Evolutionary conservation across 2,329 filamentous ascomycete genomes (phyloP).

Genomic region (Ophiocordyceps robertsii): DNA sequence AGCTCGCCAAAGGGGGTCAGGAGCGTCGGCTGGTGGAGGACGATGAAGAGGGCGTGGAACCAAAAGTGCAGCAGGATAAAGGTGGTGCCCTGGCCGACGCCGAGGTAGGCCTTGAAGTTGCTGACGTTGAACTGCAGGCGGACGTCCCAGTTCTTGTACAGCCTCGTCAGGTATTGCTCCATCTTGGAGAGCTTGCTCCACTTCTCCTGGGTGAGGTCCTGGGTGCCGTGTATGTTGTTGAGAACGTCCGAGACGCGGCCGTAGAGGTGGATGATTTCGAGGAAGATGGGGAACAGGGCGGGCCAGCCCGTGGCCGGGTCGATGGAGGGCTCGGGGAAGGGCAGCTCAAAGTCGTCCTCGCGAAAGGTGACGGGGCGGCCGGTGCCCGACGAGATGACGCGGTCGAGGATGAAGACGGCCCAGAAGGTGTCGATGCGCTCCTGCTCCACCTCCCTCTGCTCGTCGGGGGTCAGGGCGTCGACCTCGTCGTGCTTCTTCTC

Average conservation of each 20-base stretch:
- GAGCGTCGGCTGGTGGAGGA: slow-evolving; percentile 72
- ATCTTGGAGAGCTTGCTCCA: slow-evolving; percentile 60
- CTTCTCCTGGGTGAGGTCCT: slow-evolving; percentile 63
- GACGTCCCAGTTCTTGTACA: slow-evolving; percentile 60
- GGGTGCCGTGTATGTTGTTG: slow-evolving; percentile 63
- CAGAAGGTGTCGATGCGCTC: slow-evolving; percentile 81
- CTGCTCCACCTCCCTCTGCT: slow-evolving; percentile 57
- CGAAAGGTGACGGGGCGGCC: slow-evolving; percentile 72
- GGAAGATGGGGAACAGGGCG: slow-evolving; percentile 64
- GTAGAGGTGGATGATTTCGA: slow-evolving; percentile 76
- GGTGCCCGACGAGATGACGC: slow-evolving; percentile 77
- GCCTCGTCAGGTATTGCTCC: slow-evolving; percentile 62
- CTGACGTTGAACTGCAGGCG: slow-evolving; percentile 70
- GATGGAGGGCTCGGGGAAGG: slow-evolving; percentile 41
- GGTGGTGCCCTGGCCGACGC: slow-evolving; percentile 68
- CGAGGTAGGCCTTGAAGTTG: slow-evolving; percentile 78
- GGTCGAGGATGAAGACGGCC: slow-evolving; percentile 78
- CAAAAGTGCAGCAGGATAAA: slow-evolving; percentile 81
- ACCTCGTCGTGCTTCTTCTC: slow-evolving; percentile 26
- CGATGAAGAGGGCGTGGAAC: slow-evolving; percentile 78
- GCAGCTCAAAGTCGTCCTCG: slow-evolving; percentile 74
- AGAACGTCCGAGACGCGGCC: slow-evolving; percentile 73
- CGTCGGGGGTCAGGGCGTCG: slow-evolving; percentile 28
- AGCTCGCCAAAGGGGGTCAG: slow-evolving; percentile 58
- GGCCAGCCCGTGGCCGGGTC: slow-evolving; percentile 55